Base-by-base conservation (phyloP, 192 early-diverging fungal genomes). In the Rhizoclosmatium sp. region DNA sequence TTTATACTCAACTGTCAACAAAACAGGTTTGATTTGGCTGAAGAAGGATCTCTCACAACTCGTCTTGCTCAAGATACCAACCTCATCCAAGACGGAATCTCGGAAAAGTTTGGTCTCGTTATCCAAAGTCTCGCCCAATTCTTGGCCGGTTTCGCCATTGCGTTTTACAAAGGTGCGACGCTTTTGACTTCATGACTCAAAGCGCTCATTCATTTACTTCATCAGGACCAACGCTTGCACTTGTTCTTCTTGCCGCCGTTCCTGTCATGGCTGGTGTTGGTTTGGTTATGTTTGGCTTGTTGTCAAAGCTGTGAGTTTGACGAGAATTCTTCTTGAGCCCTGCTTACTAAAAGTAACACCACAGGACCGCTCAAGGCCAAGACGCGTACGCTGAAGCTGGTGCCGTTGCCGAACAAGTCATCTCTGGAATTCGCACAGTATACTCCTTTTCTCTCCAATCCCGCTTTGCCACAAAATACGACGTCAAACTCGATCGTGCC, bases 341-440 rank as follows among this genome's bases (percentile, higher is more conserved):
- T 71, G 59, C 91, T 2, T 83, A 81, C 7, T 62, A 69, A 4
- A 62, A 42, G 14, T n/a, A 64, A 60, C 56, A 58, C 12, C 12
- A 58, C 14, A 12, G 12, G 14, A 68, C 66, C 7, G 51, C 47
- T 3, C n/a, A 62, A 45, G 82, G 80, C 42, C 77, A 90, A 1
- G 68, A 85, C 16, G 83, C 92, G 19, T 97, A 97, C 78, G 96
- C 93, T n/a, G 87, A 84, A 46, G 96, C 96, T 5, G 95, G 95
- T 69, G 90, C 90, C 40, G 87, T 97, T 44, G 97, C 95, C 2
- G 91, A 95, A 80, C 93, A 99, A 80, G 94, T 92, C 0, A 83
- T 99, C 60, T 82, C 92, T 45, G 89, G 90, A 21, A 95, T 97
- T 64, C 91, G 94, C 49, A 99, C 96, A 21, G 93, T 99, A 21